Evolutionary conservation across 2,329 filamentous ascomycete species (phyloP).

Genomic region (Aureobasidium sp.): DNA sequence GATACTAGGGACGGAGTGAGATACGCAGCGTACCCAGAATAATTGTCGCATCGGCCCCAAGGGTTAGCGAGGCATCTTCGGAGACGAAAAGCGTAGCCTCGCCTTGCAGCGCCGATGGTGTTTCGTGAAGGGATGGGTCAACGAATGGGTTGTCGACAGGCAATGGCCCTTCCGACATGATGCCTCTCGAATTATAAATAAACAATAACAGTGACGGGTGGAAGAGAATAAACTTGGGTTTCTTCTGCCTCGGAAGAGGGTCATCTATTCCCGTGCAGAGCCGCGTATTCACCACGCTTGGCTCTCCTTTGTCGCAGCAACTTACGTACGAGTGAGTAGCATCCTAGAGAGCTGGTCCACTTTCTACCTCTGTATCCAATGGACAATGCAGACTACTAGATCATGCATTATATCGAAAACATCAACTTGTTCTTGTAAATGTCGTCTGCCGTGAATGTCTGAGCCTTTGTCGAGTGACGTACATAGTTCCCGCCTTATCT

Average conservation of each 20-base stretch:
- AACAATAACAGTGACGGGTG: neutral
- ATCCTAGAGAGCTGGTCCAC: neutral
- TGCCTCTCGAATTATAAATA: neutral
- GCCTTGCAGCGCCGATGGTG: neutral
- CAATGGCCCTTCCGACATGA: conserved; percentile 3
- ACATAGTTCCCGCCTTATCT: neutral
- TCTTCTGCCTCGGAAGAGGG: neutral
- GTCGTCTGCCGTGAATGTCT: neutral
- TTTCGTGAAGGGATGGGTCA: conserved; percentile 12
- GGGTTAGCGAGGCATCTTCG: conserved; percentile 50
- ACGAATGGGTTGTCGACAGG: conserved; percentile 16
- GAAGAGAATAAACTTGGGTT: neutral
- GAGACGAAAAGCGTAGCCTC: conserved; percentile 42
- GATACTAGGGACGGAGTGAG: neutral
- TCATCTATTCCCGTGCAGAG: neutral
- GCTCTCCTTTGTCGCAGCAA: neutral
- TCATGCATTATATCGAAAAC: neutral
- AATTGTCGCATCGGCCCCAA: conserved; percentile 53
- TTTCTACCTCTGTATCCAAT: neutral
- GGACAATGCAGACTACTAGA: neutral
- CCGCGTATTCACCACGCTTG: neutral
- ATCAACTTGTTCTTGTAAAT: neutral
- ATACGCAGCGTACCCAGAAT: conserved; percentile 43
- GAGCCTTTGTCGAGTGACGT: neutral
- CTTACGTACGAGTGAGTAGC: neutral